phyloP scores from a whole-genome alignment of 2,329 filamentous ascomycete species.

The Leptographium wingfieldii region DNA sequence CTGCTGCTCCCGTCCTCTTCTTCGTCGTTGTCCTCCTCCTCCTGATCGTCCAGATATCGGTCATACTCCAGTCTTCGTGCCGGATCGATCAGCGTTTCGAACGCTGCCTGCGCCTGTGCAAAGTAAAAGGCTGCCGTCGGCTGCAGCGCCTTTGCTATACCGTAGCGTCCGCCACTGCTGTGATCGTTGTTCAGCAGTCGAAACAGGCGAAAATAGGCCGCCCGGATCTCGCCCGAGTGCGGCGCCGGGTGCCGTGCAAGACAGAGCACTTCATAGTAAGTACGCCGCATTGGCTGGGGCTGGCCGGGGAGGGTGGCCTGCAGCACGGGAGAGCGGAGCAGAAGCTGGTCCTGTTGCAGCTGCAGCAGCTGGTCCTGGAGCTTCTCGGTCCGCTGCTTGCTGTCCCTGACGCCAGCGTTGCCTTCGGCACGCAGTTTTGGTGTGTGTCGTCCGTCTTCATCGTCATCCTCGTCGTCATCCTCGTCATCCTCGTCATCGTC shows the following conservation, averaged over 20 bases:
- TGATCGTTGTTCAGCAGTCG: conserved; percentile 30
- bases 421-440: not conserved
- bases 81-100: conserved; percentile 35
- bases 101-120: conserved; percentile 27
- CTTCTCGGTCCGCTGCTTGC: not conserved
- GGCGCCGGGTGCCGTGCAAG: conserved; percentile 21
- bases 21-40: conserved; percentile 13
- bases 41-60: conserved; percentile 11
- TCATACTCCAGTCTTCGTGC: conserved; percentile 29
- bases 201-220: conserved; percentile 31
- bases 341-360: not conserved
- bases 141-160: conserved; percentile 25
- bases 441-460: not conserved
- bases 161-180: conserved; percentile 2
- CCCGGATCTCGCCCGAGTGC: conserved; percentile 24
- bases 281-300: conserved; percentile 11
- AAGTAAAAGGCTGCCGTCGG: conserved; percentile 28
- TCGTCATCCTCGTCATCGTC: conserved; percentile 11
- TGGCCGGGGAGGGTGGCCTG: not conserved
- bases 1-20: conserved; percentile 5
- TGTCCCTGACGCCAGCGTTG: not conserved
- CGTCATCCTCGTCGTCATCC: conserved; percentile 11
- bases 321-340: not conserved
- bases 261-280: conserved; percentile 33
- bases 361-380: not conserved